phyloP scores from a whole-genome alignment of 495 filamentous ascomycete genomes.

The Xylaria venustula region DNA sequence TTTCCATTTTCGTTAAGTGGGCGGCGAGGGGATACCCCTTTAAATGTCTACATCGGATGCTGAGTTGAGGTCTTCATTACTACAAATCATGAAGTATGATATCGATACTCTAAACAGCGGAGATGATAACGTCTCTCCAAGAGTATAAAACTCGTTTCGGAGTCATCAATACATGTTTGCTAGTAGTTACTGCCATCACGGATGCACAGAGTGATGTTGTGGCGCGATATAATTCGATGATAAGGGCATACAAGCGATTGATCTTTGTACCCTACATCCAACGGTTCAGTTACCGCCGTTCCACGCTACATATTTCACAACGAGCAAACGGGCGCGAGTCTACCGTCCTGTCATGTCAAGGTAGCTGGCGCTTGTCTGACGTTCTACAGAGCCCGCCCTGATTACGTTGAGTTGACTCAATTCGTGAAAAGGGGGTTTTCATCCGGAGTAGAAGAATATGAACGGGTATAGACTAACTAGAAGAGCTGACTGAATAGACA shows the following conservation, averaged over 20 bases:
- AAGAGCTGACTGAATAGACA: too few species aligned
- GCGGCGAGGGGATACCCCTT: conserved; percentile 1
- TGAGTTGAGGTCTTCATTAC: neutral
- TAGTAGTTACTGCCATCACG: neutral
- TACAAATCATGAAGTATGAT: neutral
- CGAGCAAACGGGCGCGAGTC: too few species aligned
- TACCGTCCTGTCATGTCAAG: too few species aligned
- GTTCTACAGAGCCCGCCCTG: neutral
- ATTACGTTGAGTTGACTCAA: too few species aligned
- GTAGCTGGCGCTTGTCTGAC: neutral
- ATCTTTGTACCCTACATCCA: too few species aligned
- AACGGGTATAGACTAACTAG: too few species aligned
- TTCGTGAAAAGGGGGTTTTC: too few species aligned
- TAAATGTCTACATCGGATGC: neutral
- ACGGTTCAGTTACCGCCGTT: too few species aligned
- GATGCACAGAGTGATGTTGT: neutral
- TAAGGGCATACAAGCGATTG: neutral
- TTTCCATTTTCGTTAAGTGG: neutral
- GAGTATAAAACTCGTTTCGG: too few species aligned
- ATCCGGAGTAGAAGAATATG: too few species aligned
- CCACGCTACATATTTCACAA: too few species aligned
- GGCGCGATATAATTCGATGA: neutral
- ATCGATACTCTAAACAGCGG: neutral
- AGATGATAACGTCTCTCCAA: too few species aligned
- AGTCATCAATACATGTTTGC: neutral